Percentiles rank a stretch among this genome's conserved stretches.
phyloP scores from a whole-genome alignment of 2,329 filamentous ascomycete genomes.

The Microcyclosporella mali region DNA sequence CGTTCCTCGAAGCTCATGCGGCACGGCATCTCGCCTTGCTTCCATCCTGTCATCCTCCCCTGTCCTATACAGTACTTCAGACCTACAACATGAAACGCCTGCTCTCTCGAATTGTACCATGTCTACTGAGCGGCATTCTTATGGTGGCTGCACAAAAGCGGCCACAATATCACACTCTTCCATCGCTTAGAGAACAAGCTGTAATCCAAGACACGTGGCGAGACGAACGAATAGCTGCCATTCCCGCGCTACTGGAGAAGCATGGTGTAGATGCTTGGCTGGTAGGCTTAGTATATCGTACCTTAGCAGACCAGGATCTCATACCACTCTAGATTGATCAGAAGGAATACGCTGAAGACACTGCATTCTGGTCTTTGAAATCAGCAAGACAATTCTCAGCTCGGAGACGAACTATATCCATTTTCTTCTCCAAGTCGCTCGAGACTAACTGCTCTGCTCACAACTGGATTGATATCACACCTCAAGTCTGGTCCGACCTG shows the following conservation, averaged over 20 bases:
- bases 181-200: constrained; percentile 16
- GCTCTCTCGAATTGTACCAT: too few relatives aligned
- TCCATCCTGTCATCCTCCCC: too few relatives aligned
- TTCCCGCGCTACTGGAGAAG: constrained; percentile 14
- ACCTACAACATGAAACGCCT: too few relatives aligned
- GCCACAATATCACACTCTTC: constrained; percentile 7
- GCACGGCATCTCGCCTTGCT: too few relatives aligned
- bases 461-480: constrained; percentile 19
- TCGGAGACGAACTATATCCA: constrained; percentile 13
- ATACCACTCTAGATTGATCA: constrained; percentile 10
- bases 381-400: constrained; percentile 18
- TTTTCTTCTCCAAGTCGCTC: constrained; percentile 11
- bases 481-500: constrained; percentile 8
- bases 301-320: neutral
- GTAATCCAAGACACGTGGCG: constrained; percentile 16
- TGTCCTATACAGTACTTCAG: too few relatives aligned
- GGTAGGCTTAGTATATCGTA: constrained; percentile 1
- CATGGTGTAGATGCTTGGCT: constrained; percentile 20
- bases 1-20: too few relatives aligned
- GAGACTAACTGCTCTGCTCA: constrained; percentile 5
- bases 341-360: constrained; percentile 20
- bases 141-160: neutral
- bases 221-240: constrained; percentile 12
- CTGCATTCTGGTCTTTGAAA: constrained; percentile 21
- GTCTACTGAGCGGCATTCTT: too few relatives aligned